These are phyloP conservation scores for Immersiporthe knoxdaviesiana DNA, from an alignment of 2,329 filamentous ascomycete genomes.

Conservation along the genomic window DNA sequence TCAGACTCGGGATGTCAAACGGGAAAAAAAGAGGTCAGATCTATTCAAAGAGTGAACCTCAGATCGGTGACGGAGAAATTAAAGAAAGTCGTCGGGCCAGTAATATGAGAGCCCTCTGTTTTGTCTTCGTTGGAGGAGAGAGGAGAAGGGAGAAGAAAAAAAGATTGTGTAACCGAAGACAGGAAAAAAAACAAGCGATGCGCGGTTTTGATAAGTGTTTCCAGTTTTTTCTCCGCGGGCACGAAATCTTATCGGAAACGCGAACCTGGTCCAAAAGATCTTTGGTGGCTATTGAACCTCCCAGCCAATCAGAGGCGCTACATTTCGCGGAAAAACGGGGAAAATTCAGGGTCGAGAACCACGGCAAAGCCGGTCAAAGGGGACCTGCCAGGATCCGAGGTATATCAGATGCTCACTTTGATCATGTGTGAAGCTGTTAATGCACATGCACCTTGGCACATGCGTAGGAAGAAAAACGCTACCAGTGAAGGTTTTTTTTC, in stretches of 20 bases:
- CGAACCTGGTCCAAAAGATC: background rate
- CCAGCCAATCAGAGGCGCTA: constrained; percentile 12
- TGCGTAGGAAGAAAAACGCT: too few relatives aligned
- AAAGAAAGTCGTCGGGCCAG: constrained; percentile 25
- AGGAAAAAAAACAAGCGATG: constrained; percentile 15
- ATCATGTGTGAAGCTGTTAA: constrained; percentile 7
- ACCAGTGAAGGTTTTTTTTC: background rate
- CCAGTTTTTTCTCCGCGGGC: constrained; percentile 13
- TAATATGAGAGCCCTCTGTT: background rate
- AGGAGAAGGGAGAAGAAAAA: background rate
- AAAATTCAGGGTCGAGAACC: constrained; percentile 2
- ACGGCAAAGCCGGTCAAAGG: background rate
- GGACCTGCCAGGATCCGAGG: background rate
- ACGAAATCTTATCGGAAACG: constrained; percentile 36
- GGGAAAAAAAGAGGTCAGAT: background rate
- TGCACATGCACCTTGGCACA: background rate
- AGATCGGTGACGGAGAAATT: background rate
- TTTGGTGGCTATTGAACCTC: constrained; percentile 28
- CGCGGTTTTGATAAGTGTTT: constrained; percentile 23
- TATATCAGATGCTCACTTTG: background rate
- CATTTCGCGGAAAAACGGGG: constrained; percentile 23
- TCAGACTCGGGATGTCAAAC: background rate
- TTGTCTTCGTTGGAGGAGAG: background rate
- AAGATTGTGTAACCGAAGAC: background rate
- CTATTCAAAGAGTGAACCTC: constrained; percentile 6